Evolutionary conservation across 352 stramenopile genomes (phyloP), one percentile per base, ranked within the genome.

Genomic region (Phytopythium ostracodes): DNA sequence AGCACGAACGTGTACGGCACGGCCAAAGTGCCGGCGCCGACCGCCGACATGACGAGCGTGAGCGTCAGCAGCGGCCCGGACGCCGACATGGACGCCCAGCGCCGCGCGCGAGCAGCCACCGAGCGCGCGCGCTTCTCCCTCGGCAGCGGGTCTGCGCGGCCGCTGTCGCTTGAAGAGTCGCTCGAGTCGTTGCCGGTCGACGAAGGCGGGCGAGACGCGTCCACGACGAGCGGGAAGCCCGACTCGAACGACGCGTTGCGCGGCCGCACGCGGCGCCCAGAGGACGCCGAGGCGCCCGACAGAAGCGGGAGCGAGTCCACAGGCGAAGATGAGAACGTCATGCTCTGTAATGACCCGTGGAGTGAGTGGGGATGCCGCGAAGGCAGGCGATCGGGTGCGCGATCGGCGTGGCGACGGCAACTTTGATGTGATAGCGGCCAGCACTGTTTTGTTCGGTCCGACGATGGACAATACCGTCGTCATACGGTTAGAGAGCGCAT

Each of bases 1-100:
- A 87, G 55, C 50, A 89, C 67, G 63, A 91, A 87, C 29, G 81
- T 91, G 60, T 88, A 91, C 5, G 81, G 81, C 24, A 91, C 69
- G 1, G 77, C 68, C 63, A 87, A 67, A 56, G 77, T 87, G 12
- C 77, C 77, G 11, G 73, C 75, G 22, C 77, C 76, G 47, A 87
- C 82, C 2, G 77, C 75, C 20, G 77, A 85, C 77, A 87, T 87
- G 18, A 87, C 64, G 56, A 87, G 66, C 33, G 76, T 87, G 38
- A 79, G 71, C 44, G 73, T 56, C 18, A 78, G 40, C 35, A 53
- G 35, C 18, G 49, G 6, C 24, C 31, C 47, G 49, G 18, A 33
- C 0, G 42, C 22, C 55, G 22, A 49, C 20, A 11, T 25, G 35
- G 24, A 33, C 24, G 25, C 20, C 54, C 53, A 47, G 35, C 33